Conservation (phyloP, 2,329 filamentous ascomycete genomes). For the Neonectria faginata region DNA sequence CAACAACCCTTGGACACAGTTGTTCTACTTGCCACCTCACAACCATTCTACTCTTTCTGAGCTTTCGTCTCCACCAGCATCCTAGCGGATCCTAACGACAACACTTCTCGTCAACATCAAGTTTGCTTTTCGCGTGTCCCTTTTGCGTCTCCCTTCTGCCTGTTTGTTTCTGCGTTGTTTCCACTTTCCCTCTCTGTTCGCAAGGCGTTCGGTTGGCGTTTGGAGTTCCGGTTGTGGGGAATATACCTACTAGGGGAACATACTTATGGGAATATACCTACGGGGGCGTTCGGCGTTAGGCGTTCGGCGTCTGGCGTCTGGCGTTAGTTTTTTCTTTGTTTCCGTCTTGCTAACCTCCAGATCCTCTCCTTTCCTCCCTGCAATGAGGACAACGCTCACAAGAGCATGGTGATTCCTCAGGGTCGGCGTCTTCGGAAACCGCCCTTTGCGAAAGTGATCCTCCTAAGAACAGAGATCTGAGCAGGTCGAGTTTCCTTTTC, state of each 20-base stretch:
- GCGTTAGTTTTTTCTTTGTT: conserved; percentile 6
- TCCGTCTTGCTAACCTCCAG: not conserved
- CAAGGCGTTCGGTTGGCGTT: conserved; percentile 19
- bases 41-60: not conserved
- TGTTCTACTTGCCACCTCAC: not conserved
- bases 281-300: not conserved
- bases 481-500: conserved; percentile 46
- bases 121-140: not conserved
- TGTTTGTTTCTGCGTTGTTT: conserved; percentile 4
- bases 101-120: not conserved
- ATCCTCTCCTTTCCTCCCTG: conserved; percentile 20
- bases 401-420: conserved; percentile 38
- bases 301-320: conserved; percentile 1
- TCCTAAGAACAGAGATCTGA: conserved; percentile 65
- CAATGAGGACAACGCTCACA: conserved; percentile 46
- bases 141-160: conserved; percentile 12
- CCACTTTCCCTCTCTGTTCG: conserved; percentile 1
- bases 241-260: not conserved
- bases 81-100: not conserved
- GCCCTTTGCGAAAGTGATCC: conserved; percentile 38
- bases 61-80: not conserved
- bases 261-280: not conserved
- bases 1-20: not conserved
- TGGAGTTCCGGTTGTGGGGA: not conserved
- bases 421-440: conserved; percentile 32